These are phyloP conservation scores for Kingdonia uniflora DNA, from an alignment of 164 flowering plant species.

Conservation along the genomic window DNA sequence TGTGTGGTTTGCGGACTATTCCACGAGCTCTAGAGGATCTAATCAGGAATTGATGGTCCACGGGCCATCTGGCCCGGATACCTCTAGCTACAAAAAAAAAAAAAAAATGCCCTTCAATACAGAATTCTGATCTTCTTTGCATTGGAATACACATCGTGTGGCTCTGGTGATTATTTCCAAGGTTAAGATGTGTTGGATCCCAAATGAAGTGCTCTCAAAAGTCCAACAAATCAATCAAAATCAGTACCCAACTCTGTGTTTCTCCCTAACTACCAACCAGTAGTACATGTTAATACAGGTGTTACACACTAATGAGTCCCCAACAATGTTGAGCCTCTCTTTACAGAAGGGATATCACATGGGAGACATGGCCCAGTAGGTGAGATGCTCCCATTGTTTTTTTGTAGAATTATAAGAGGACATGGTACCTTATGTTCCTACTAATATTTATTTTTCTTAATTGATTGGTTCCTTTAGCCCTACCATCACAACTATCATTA, in stretches of 20 bases:
- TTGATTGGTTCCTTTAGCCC: too few species aligned
- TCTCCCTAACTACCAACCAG: slow-evolving; percentile 1
- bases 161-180: too few species aligned
- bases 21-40: too few species aligned
- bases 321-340: slow-evolving; percentile 22
- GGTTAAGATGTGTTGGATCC: neutral
- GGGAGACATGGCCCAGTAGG: slow-evolving; percentile 16
- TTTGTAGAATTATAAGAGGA: neutral
- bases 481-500: too few species aligned
- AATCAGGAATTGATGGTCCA: too few species aligned
- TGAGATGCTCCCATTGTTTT: slow-evolving; percentile 5
- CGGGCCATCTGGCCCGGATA: too few species aligned
- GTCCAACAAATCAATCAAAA: slow-evolving; percentile 17
- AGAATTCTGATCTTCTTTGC: too few species aligned
- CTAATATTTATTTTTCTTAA: neutral
- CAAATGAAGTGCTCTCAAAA: slow-evolving; percentile 7
- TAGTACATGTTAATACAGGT: neutral
- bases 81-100: too few species aligned
- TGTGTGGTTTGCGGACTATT: too few species aligned
- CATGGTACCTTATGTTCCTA: slow-evolving; percentile 1
- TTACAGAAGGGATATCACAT: slow-evolving; percentile 51
- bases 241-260: neutral
- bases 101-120: too few species aligned
- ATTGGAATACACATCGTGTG: too few species aligned
- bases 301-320: slow-evolving; percentile 19